phyloP scores from a whole-genome alignment of 805 yeast genomes.

The Wickerhamomyces strasburgensis region DNA sequence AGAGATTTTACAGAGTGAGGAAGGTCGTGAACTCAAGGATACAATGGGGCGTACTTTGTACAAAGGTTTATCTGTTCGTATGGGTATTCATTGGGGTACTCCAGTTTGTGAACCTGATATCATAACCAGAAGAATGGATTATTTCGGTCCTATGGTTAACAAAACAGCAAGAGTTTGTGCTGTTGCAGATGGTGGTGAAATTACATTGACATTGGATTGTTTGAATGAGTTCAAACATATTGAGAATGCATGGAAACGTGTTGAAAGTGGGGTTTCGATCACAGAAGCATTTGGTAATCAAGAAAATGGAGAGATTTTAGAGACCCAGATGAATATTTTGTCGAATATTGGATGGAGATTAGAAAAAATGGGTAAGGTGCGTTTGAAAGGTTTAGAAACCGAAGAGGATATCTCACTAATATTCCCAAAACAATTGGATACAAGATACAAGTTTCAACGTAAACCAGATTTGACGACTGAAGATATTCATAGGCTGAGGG shows the following conservation, averaged over 20 bases:
- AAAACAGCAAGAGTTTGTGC: constrained; percentile 90
- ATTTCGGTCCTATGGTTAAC: constrained; percentile 98
- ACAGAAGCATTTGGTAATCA: constrained; percentile 40
- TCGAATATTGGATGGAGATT: constrained; percentile 66
- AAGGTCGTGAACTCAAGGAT: constrained; percentile 78
- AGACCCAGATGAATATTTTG: constrained; percentile 58
- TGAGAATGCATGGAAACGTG: constrained; percentile 27
- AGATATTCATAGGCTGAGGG: constrained; percentile 46
- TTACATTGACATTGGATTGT: constrained; percentile 80
- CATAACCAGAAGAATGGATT: constrained; percentile 96
- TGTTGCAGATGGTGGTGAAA: constrained; percentile 98
- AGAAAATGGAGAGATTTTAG: constrained; percentile 50
- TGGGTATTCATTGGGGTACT: constrained; percentile 98
- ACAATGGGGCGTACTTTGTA: constrained; percentile 53
- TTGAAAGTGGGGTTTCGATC: constrained; percentile 21
- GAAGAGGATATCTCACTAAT: constrained; percentile 81
- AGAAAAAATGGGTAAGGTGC: constrained; percentile 75
- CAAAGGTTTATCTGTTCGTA: constrained; percentile 89
- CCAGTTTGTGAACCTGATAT: constrained; percentile 96
- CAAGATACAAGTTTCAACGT: constrained; percentile 48
- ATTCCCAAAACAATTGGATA: constrained; percentile 60
- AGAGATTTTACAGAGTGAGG: constrained; percentile 78
- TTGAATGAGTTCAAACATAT: constrained; percentile 63
- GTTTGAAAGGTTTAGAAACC: constrained; percentile 89
- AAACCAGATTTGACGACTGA: constrained; percentile 34